Conservation (phyloP, 2,329 filamentous ascomycete genomes). For the Juglanconis oblonga region DNA sequence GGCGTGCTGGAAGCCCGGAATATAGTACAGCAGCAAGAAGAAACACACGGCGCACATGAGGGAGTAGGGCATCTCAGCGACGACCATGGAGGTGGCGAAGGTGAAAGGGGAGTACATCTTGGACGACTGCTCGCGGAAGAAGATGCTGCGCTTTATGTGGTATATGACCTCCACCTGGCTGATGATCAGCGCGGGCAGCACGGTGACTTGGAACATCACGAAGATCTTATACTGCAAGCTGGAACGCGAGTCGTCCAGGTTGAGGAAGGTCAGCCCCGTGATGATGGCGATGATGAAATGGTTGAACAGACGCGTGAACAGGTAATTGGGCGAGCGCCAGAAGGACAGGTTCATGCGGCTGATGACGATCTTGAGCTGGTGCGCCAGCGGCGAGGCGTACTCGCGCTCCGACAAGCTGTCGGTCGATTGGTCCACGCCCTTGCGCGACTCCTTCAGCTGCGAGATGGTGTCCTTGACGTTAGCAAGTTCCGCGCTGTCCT, state of each 20-base stretch:
- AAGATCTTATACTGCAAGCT: constrained; percentile 85
- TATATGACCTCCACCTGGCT: constrained; percentile 83
- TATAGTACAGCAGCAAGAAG: constrained; percentile 82
- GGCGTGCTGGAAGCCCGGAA: constrained; percentile 67
- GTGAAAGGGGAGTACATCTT: constrained; percentile 84
- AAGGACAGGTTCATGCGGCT: constrained; percentile 72
- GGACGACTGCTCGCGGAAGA: constrained; percentile 79
- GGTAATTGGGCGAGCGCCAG: constrained; percentile 86
- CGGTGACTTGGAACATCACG: constrained; percentile 85
- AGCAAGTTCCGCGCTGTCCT: constrained; percentile 67
- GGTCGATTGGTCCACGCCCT: constrained; percentile 34
- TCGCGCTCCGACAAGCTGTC: constrained; percentile 63
- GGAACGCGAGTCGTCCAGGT: constrained; percentile 71
- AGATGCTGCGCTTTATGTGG: constrained; percentile 74
- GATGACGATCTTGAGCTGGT: constrained; percentile 76
- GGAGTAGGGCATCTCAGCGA: constrained; percentile 82
- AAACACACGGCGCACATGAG: constrained; percentile 76
- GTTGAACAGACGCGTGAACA: constrained; percentile 83
- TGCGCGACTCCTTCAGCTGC: constrained; percentile 62
- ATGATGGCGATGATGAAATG: constrained; percentile 76
- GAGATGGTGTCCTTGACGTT: constrained; percentile 64
- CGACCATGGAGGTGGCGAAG: constrained; percentile 74
- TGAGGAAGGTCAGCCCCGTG: constrained; percentile 75
- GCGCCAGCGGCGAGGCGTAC: constrained; percentile 75
- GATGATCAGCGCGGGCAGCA: constrained; percentile 79